Percentiles rank a stretch among this genome's conserved stretches.
Conservation (phyloP, 1,139 yeast genomes). For the Meyerozyma sp. region DNA sequence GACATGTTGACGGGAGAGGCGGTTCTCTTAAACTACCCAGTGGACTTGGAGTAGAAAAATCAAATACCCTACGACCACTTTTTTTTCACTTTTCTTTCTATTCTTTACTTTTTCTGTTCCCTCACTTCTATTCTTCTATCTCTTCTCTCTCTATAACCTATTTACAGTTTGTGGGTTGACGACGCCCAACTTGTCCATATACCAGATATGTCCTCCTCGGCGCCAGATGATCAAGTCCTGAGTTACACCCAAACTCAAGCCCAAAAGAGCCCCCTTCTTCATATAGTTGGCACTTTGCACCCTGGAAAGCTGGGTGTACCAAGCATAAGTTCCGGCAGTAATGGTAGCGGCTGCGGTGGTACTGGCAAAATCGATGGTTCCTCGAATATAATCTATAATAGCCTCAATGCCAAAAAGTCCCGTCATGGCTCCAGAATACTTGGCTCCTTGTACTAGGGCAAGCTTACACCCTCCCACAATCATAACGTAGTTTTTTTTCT, state of each 20-base stretch:
- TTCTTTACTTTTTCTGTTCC: neutral
- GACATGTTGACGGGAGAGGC: conserved; percentile 91
- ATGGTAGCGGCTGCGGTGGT: conserved; percentile 53
- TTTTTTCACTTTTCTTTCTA: neutral
- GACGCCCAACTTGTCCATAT: conserved; percentile 28
- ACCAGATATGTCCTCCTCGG: conserved; percentile 66
- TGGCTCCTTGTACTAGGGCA: conserved; percentile 41
- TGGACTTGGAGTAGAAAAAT: conserved; percentile 65
- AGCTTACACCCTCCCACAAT: conserved; percentile 46
- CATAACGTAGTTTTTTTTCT: conserved; percentile 75
- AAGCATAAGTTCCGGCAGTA: conserved; percentile 50
- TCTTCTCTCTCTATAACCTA: neutral
- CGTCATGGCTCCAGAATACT: conserved; percentile 43
- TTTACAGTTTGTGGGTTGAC: conserved; percentile 9
- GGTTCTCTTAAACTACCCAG: conserved; percentile 75
- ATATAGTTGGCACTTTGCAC: conserved; percentile 46
- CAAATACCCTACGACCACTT: neutral
- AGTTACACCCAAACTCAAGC: conserved; percentile 53
- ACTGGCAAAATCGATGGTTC: conserved; percentile 54
- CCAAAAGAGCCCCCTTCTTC: conserved; percentile 51
- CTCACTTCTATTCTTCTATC: too few species aligned
- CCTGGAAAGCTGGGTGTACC: conserved; percentile 35
- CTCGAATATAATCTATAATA: conserved; percentile 47
- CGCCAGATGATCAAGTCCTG: conserved; percentile 58
- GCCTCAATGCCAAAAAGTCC: conserved; percentile 61